These are phyloP conservation scores for Monosporascus sp. DNA, from an alignment of 2,329 filamentous ascomycete species.

Conservation along the genomic window DNA sequence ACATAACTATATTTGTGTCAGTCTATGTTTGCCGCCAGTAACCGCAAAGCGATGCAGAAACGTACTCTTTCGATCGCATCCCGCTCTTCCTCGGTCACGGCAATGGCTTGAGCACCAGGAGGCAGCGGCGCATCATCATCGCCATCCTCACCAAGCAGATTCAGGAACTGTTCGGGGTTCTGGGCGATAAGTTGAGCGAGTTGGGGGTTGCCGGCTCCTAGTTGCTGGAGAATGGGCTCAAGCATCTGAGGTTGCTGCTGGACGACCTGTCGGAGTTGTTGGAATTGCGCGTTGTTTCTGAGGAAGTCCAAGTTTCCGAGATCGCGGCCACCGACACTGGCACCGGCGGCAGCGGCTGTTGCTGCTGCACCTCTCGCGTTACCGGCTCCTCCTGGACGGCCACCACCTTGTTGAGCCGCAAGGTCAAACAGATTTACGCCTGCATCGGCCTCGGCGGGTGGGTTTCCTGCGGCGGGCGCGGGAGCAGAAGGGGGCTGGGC, in stretches of 20 bases:
- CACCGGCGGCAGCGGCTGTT: constrained; percentile 40
- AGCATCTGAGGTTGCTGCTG: constrained; percentile 98
- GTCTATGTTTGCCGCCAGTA: constrained; percentile 4
- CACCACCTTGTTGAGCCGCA: constrained; percentile 67
- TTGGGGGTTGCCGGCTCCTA: constrained; percentile 90
- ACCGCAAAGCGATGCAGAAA: constrained; percentile 14
- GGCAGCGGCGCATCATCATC: constrained; percentile 81
- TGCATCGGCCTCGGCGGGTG: constrained; percentile 35
- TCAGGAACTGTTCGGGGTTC: constrained; percentile 90
- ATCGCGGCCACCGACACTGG: constrained; percentile 35
- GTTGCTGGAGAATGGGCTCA: constrained; percentile 94
- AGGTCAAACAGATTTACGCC: constrained; percentile 89
- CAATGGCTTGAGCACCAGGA: constrained; percentile 82
- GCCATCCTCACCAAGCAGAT: constrained; percentile 80
- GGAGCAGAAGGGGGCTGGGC: constrained; percentile 35
- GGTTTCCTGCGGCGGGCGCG: constrained; percentile 35
- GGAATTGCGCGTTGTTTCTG: constrained; percentile 93
- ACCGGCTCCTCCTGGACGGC: constrained; percentile 36
- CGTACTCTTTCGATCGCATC: constrained; percentile 92
- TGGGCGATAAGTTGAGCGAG: constrained; percentile 87
- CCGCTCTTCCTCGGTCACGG: constrained; percentile 91
- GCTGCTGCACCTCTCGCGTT: constrained; percentile 33
- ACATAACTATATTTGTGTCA: constrained; percentile 58
- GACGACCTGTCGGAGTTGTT: constrained; percentile 93
- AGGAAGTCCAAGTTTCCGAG: constrained; percentile 87